Conservation (phyloP, 305 asterid species). For the Fraxinus xanthoxyloides region DNA sequence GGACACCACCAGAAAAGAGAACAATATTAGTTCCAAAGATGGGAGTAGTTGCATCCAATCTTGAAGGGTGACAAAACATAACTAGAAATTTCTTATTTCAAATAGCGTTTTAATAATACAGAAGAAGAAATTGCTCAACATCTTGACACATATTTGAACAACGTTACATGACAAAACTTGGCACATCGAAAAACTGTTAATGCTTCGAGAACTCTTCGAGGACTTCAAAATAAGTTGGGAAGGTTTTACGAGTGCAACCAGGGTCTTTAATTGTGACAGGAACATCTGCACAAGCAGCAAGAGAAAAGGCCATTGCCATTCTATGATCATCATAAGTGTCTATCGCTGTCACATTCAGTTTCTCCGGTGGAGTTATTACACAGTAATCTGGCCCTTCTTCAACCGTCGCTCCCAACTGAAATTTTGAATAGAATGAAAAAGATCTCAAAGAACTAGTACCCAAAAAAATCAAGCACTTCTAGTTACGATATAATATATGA, state of each 20-base stretch:
- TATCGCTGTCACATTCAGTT: conserved; percentile 68
- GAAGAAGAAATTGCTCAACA: neutral
- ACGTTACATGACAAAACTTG: neutral
- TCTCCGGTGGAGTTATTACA: conserved; percentile 90
- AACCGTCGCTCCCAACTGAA: conserved; percentile 92
- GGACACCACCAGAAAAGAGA: neutral
- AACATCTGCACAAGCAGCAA: conserved; percentile 91
- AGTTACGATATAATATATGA: neutral
- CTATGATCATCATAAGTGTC: conserved; percentile 96
- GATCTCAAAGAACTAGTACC: neutral
- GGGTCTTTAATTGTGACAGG: conserved; percentile 94
- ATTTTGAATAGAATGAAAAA: conserved; percentile 1
- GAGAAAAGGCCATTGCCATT: conserved; percentile 99
- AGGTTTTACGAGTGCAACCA: conserved; percentile 88
- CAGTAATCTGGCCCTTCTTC: conserved; percentile 98
- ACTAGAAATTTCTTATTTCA: neutral
- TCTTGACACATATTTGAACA: neutral
- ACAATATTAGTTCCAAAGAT: neutral
- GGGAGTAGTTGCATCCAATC: neutral
- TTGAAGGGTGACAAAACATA: neutral
- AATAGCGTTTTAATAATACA: neutral
- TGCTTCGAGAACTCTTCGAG: conserved; percentile 63
- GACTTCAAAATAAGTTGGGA: conserved; percentile 87
- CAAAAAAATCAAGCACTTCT: neutral
- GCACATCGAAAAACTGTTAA: neutral